Conservation (phyloP, 2,329 filamentous ascomycete genomes). For the Diatrype stigma region DNA sequence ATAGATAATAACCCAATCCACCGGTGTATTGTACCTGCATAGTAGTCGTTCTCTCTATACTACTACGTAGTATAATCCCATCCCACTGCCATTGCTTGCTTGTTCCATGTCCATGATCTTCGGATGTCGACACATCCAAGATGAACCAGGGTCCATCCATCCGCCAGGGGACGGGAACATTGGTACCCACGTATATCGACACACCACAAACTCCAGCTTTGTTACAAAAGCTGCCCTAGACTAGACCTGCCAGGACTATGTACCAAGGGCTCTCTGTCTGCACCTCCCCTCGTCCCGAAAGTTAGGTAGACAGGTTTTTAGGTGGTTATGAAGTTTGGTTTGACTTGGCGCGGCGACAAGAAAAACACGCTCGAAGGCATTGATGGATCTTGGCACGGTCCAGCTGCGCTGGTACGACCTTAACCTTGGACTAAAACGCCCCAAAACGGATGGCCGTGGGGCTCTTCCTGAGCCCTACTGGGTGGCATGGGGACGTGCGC, state of each 20-base stretch:
- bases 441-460: slow-evolving; percentile 20
- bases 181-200: slow-evolving; percentile 23
- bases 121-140: slow-evolving; percentile 30
- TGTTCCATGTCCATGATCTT: slow-evolving; percentile 32
- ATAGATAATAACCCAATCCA: slow-evolving; percentile 25
- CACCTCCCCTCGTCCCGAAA: slow-evolving; percentile 15
- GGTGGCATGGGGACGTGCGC: slow-evolving; percentile 10
- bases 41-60: too few relatives aligned
- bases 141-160: slow-evolving; percentile 28
- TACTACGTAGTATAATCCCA: slow-evolving; percentile 34
- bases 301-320: slow-evolving; percentile 30
- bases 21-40: too few relatives aligned
- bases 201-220: slow-evolving; percentile 35
- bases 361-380: slow-evolving; percentile 21
- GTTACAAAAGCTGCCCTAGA: too few relatives aligned
- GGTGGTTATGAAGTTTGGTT: slow-evolving; percentile 32
- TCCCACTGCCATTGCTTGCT: too few relatives aligned
- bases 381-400: slow-evolving; percentile 31
- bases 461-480: slow-evolving; percentile 9
- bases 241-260: too few relatives aligned
- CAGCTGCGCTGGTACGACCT: slow-evolving; percentile 24
- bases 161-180: slow-evolving; percentile 25
- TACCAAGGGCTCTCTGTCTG: too few relatives aligned
- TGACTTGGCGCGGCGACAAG: slow-evolving; percentile 19
- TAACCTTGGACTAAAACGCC: slow-evolving; percentile 25